Evolutionary conservation across 2,329 filamentous ascomycete genomes (phyloP).

Genomic region (Aspergillus cejpii): DNA sequence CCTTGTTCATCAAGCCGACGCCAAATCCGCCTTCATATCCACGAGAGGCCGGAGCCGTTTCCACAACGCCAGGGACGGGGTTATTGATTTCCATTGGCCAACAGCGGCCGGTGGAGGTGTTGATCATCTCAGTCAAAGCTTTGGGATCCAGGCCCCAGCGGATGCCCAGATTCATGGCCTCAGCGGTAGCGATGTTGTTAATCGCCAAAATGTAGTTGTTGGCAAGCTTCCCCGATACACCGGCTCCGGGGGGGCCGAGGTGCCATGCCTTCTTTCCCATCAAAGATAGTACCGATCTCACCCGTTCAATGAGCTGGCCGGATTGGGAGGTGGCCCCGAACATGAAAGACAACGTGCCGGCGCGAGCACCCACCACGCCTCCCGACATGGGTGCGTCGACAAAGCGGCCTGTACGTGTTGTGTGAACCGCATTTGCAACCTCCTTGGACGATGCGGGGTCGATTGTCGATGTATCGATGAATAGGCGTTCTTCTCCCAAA

Average conservation of each 20-base stretch:
- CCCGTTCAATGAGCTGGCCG: slow-evolving; percentile 52
- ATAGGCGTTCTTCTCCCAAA: slow-evolving; percentile 59
- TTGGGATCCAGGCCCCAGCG: slow-evolving; percentile 57
- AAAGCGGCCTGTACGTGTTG: slow-evolving; percentile 65
- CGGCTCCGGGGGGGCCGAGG: slow-evolving; percentile 75
- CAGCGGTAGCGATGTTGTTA: slow-evolving; percentile 71
- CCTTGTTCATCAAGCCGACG: slow-evolving; percentile 72
- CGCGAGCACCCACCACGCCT: slow-evolving; percentile 82
- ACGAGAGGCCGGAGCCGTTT: slow-evolving; percentile 64
- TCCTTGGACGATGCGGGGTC: slow-evolving; percentile 77
- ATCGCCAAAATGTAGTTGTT: slow-evolving; percentile 96
- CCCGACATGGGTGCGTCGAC: slow-evolving; percentile 97
- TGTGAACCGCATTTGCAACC: slow-evolving; percentile 64
- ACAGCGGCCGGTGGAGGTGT: slow-evolving; percentile 86
- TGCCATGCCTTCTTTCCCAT: slow-evolving; percentile 88
- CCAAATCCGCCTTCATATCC: slow-evolving; percentile 75
- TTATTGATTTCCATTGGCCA: slow-evolving; percentile 97
- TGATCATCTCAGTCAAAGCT: slow-evolving; percentile 77
- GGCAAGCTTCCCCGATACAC: slow-evolving; percentile 84
- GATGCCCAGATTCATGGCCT: slow-evolving; percentile 61
- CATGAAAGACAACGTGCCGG: slow-evolving; percentile 93
- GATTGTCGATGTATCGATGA: slow-evolving; percentile 96
- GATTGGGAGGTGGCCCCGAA: slow-evolving; percentile 58
- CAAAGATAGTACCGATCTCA: slow-evolving; percentile 62
- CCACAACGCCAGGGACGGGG: slow-evolving; percentile 77